Conservation (phyloP, 768 basidiomycete genomes). For the Gymnopilus dilepis region DNA sequence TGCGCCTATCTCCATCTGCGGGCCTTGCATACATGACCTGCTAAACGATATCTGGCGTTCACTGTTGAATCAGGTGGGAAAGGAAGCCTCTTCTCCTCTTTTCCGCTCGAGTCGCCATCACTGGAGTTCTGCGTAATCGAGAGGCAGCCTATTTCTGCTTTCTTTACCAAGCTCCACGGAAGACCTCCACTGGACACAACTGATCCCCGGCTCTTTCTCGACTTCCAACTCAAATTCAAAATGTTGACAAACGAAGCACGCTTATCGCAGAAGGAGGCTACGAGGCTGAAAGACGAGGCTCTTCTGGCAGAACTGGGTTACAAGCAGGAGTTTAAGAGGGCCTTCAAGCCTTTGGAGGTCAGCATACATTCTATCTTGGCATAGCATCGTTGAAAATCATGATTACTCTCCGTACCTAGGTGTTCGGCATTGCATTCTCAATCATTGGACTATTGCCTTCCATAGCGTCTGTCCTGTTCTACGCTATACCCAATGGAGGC, state of each 20-base stretch:
- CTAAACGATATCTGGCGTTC: background rate
- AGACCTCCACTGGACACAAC: background rate
- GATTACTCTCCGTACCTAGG: conserved; percentile 38
- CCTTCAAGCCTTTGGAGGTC: conserved; percentile 56
- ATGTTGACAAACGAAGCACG: conserved; percentile 13
- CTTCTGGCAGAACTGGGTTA: conserved; percentile 46
- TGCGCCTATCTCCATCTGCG: background rate
- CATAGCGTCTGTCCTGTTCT: conserved; percentile 60
- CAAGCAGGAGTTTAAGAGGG: conserved; percentile 60
- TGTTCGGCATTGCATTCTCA: conserved; percentile 74
- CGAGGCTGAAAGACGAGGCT: conserved; percentile 39
- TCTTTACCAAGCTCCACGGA: background rate
- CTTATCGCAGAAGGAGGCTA: conserved; percentile 19
- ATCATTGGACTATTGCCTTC: conserved; percentile 72
- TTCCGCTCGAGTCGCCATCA: background rate
- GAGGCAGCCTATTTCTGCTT: background rate
- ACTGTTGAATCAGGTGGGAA: background rate
- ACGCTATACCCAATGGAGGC: conserved; percentile 71
- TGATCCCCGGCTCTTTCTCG: background rate
- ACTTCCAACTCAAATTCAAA: background rate
- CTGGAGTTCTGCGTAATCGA: background rate
- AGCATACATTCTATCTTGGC: conserved; percentile 2
- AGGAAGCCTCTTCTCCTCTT: background rate
- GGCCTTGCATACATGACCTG: background rate
- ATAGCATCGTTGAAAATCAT: background rate